Evolutionary conservation across 371 early-diverging fungal species (phyloP), one percentile per base, ranked within the genome.

Genomic region (Mortierella sp.): DNA sequence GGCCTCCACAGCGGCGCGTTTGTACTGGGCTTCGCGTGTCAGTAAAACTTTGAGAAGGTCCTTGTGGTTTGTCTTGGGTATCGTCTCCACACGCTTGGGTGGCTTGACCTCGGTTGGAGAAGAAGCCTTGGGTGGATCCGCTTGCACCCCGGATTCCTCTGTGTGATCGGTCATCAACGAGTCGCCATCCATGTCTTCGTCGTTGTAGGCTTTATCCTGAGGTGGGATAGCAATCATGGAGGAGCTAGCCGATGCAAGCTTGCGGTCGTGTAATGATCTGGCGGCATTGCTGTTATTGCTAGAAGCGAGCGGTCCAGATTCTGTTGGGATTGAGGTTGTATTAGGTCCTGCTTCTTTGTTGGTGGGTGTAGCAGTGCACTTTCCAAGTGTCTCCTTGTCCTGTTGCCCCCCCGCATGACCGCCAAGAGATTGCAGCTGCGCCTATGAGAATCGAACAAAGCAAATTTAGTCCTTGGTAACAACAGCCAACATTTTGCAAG

Each of bases 171-270:
- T 44, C 75, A 77, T 74, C 10, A 71, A 19, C 0, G 86, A 74
- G 53, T 79, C 82, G 13, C 75, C 79, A 46, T 77, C 82, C 55
- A 76, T 43, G 21, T 82, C 79, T 43, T 79, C 75, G 31, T 82
- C 80, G 16, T 37, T 59, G 55, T 73, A 73, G 10, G 76, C 73
- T 6, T 67, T 53, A 57, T 82, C 82, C 43, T 69, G 77, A 16
- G 86, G 86, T 53, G 86, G 77, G 6, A 86, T 79, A 3, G 80
- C 79, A 31, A 82, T 82, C 77, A 82, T 82, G 11, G 82, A 82
- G 1, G 86, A 82, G 34, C 77, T 82, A 3, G 80, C 69, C 8
- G 86, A 86, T 10, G 37, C 34, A 28, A 67, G 79, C 19, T 67
- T 78, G 19, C 57, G 61, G 10, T 75, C 40, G 19, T 1, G n/a